Conservation (phyloP, 352 stramenopile species). For the Phytophthora cajani region DNA sequence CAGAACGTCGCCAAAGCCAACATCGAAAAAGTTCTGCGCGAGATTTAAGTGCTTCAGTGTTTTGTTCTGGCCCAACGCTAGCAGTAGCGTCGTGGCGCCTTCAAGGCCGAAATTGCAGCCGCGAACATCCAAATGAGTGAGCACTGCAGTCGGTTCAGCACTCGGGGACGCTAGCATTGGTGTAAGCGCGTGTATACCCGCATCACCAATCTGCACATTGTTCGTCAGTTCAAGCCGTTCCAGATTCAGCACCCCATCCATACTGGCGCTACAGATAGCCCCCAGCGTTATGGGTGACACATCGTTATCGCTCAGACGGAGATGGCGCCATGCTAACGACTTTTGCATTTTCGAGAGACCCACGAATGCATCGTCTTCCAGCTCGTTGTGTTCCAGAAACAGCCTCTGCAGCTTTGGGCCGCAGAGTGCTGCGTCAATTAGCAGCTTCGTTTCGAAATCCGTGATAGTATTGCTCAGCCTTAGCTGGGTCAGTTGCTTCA, state of each 20-base stretch:
- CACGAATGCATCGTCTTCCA: conserved; percentile 72
- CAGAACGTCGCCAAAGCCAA: conserved; percentile 70
- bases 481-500: conserved; percentile 46
- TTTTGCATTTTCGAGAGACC: conserved; percentile 27
- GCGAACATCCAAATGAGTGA: conserved; percentile 72
- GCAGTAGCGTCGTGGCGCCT: conserved; percentile 60
- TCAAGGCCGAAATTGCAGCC: conserved; percentile 78
- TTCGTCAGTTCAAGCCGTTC: conserved; percentile 65
- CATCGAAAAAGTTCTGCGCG: conserved; percentile 79
- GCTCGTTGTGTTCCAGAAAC: conserved; percentile 81
- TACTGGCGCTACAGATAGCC: conserved; percentile 51
- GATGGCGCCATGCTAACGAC: conserved; percentile 42
- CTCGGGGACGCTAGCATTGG: conserved; percentile 62
- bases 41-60: conserved; percentile 68
- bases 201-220: conserved; percentile 72
- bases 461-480: conserved; percentile 68
- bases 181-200: conserved; percentile 63
- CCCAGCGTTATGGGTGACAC: conserved; percentile 55
- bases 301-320: conserved; percentile 72
- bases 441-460: conserved; percentile 61
- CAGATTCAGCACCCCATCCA: conserved; percentile 58
- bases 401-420: conserved; percentile 47
- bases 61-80: conserved; percentile 58
- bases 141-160: conserved; percentile 14
- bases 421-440: conserved; percentile 51